These are phyloP conservation scores for Jatropha multifida DNA, from an alignment of 441 rosid species.

Conservation along the genomic window DNA sequence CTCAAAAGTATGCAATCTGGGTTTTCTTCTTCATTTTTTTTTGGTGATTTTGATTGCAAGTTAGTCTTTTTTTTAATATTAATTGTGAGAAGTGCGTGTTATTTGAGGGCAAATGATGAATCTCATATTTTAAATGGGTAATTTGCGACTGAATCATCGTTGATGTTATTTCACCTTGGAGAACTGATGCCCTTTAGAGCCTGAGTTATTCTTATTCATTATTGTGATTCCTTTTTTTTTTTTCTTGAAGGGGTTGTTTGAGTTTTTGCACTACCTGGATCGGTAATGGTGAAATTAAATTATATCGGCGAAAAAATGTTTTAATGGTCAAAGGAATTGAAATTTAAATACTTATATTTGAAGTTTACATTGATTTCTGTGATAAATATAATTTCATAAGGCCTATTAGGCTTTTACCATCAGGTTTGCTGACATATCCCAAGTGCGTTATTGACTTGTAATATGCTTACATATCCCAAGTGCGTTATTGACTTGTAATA, in stretches of 20 bases:
- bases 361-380: too few relatives aligned
- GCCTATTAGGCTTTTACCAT: slow-evolving; percentile 33
- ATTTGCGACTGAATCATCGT: slow-evolving; percentile 42
- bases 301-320: too few relatives aligned
- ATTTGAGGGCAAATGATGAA: slow-evolving; percentile 28
- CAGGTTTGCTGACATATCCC: slow-evolving; percentile 33
- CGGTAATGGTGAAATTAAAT: too few relatives aligned
- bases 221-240: too few relatives aligned
- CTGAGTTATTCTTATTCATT: too few relatives aligned
- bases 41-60: neutral
- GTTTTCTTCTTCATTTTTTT: too few relatives aligned
- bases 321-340: too few relatives aligned
- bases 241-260: too few relatives aligned
- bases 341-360: too few relatives aligned
- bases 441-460: neutral
- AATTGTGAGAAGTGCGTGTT: too few relatives aligned
- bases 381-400: slow-evolving; percentile 4
- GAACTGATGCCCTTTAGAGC: slow-evolving; percentile 35
- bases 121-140: slow-evolving; percentile 38
- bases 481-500: slow-evolving; percentile 20
- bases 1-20: neutral
- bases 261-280: too few relatives aligned
- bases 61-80: neutral
- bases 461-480: slow-evolving; percentile 26
- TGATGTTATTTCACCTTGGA: slow-evolving; percentile 51